phyloP scores from a whole-genome alignment of 495 filamentous ascomycete species.

The Niebla homalea region DNA sequence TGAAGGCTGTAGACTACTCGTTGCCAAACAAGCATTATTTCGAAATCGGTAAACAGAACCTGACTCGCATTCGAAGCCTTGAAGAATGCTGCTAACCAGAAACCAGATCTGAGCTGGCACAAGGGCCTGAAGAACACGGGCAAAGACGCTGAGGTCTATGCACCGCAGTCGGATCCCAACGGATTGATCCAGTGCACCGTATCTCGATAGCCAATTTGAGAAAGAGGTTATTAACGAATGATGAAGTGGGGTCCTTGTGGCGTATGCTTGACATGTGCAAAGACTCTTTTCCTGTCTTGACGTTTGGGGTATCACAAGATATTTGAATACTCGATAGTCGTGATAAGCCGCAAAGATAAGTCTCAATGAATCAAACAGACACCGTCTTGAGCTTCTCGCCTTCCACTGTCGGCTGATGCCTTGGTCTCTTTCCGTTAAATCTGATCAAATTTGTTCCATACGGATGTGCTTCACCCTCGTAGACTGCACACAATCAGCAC shows the following conservation, averaged over 20 bases:
- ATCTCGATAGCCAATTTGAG: conserved; percentile 35
- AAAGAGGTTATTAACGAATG: too few species aligned
- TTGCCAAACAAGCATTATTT: conserved; percentile 99
- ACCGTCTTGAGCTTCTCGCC: conserved; percentile 17
- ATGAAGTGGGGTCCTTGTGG: not conserved
- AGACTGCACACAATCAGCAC: conserved; percentile 37
- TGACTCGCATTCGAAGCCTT: not conserved
- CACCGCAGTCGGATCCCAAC: conserved; percentile 83
- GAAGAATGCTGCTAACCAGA: not conserved
- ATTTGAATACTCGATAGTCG: too few species aligned
- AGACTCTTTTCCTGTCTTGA: too few species aligned
- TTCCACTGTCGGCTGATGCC: conserved; percentile 32
- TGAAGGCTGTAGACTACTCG: conserved; percentile 64
- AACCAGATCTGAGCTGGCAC: conserved; percentile 64
- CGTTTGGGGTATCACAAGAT: too few species aligned
- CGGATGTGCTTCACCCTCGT: conserved; percentile 81
- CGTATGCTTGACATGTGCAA: not conserved
- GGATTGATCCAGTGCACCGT: conserved; percentile 95
- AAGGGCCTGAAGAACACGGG: conserved; percentile 95
- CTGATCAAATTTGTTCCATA: conserved; percentile 79
- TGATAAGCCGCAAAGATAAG: too few species aligned
- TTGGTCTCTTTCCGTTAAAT: conserved; percentile 33
- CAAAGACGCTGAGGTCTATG: conserved; percentile 91
- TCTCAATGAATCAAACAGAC: conserved; percentile 7
- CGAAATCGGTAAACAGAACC: conserved; percentile 63